Conservation (phyloP, 106 monocot genomes). For the Dendrobium chrysotoxum region DNA sequence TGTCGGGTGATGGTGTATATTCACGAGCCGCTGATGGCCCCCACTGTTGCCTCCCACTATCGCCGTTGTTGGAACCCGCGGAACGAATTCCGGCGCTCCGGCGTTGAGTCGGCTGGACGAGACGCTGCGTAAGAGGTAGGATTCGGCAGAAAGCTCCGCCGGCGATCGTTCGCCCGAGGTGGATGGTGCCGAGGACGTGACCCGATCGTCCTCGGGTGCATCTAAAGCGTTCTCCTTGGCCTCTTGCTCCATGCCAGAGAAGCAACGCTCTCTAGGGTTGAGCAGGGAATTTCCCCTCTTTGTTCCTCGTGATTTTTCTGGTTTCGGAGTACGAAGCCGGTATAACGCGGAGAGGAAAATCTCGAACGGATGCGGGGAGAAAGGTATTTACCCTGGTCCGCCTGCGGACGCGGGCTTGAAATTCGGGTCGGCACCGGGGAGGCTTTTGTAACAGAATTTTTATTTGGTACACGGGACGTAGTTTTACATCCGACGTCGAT, state of each 20-base stretch:
- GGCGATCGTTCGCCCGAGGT: constrained; percentile 1
- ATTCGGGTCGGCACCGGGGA: neutral
- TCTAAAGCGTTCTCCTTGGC: neutral
- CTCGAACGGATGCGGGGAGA: neutral
- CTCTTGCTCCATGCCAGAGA: neutral
- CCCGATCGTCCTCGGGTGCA: neutral
- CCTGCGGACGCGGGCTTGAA: neutral
- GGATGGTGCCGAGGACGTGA: neutral
- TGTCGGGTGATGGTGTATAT: constrained; percentile 13
- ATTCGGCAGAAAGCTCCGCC: neutral
- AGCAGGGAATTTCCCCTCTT: neutral
- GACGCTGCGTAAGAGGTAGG: constrained; percentile 6
- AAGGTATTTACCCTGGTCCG: neutral
- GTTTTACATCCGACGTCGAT: too few relatives aligned
- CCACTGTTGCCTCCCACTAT: neutral
- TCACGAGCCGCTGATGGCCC: neutral
- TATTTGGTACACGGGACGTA: too few relatives aligned
- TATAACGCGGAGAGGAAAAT: constrained; percentile 15
- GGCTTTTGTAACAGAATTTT: too few relatives aligned
- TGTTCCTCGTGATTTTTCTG: neutral
- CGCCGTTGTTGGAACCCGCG: neutral
- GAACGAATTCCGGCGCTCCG: constrained; percentile 23
- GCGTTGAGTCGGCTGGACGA: constrained; percentile 24
- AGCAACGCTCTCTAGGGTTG: constrained; percentile 12
- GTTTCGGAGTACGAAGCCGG: constrained; percentile 5